phyloP scores from a whole-genome alignment of 2,329 filamentous ascomycete species.

The Paecilomyces formosus region DNA sequence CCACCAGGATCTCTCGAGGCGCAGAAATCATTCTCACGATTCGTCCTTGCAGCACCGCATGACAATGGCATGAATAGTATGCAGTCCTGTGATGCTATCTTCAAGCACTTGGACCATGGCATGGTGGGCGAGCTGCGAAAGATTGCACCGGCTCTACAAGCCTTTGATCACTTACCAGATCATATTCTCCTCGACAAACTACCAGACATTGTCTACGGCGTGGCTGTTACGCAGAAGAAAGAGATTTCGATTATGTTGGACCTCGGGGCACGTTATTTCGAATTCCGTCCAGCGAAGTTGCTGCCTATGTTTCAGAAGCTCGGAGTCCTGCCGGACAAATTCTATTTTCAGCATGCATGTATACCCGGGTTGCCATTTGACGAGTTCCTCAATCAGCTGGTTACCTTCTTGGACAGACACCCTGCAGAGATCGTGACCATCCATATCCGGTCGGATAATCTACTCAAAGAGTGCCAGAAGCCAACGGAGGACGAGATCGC shows the following conservation, averaged over 20 bases:
- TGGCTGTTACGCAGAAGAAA: conserved; percentile 48
- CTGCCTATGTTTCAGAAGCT: conserved; percentile 33
- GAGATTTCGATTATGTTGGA: conserved; percentile 36
- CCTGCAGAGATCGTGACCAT: conserved; percentile 42
- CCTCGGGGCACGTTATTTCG: conserved; percentile 46
- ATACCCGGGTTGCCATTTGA: conserved; percentile 46
- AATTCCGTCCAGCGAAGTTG: conserved; percentile 45
- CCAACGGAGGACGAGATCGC: conserved; percentile 36
- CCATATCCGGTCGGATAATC: conserved; percentile 46
- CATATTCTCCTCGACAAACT: conserved; percentile 19
- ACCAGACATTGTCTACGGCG: conserved; percentile 40
- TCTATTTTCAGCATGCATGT: conserved; percentile 46
- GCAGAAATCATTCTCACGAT: conserved; percentile 32
- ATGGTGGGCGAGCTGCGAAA: conserved; percentile 4
- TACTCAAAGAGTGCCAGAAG: conserved; percentile 39
- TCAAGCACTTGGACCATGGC: conserved; percentile 17
- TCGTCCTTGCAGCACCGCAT: conserved; percentile 42
- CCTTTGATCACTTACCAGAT: conserved; percentile 5
- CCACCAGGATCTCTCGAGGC: conserved; percentile 33
- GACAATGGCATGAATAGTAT: conserved; percentile 49
- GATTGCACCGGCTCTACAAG: conserved; percentile 2
- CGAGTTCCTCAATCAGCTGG: conserved; percentile 34
- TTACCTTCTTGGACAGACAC: conserved; percentile 35
- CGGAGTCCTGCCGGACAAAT: conserved; percentile 34
- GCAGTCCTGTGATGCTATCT: conserved; percentile 32